These are phyloP conservation scores for Ramaria sp. DNA, from an alignment of 768 basidiomycete genomes.

Conservation along the genomic window DNA sequence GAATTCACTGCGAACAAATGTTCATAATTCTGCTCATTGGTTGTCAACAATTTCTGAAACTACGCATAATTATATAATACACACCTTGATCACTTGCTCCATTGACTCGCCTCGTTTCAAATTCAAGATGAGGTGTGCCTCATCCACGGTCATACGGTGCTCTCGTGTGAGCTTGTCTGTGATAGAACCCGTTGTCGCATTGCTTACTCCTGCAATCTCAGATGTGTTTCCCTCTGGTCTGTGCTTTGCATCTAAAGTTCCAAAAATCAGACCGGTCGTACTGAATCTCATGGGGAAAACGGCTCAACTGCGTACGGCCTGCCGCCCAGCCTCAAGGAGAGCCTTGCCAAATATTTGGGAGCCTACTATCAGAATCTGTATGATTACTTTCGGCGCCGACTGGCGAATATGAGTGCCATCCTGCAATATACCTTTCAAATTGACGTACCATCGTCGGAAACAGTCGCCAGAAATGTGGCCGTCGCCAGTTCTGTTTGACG, in stretches of 20 bases:
- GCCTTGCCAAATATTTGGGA: conserved; percentile 85
- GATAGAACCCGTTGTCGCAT: conserved; percentile 61
- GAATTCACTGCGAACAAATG: conserved; percentile 87
- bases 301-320: conserved; percentile 82
- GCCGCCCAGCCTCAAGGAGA: conserved; percentile 77
- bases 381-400: conserved; percentile 70
- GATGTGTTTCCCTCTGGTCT: conserved; percentile 59
- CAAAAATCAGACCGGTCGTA: background rate
- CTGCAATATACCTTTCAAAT: background rate
- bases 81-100: conserved; percentile 65
- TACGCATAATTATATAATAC: conserved; percentile 9
- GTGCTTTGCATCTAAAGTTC: conserved; percentile 64
- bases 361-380: conserved; percentile 72
- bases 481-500: background rate
- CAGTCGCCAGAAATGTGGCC: background rate
- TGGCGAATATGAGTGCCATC: conserved; percentile 19
- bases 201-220: conserved; percentile 63
- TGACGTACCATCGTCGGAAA: conserved; percentile 2
- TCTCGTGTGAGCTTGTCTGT: conserved; percentile 78
- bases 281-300: background rate
- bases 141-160: conserved; percentile 89
- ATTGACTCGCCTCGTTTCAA: conserved; percentile 60
- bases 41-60: background rate
- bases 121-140: conserved; percentile 90
- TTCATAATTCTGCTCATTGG: conserved; percentile 68